phyloP scores from a whole-genome alignment of 2,329 filamentous ascomycete species.

The Calonectria fujianensis region DNA sequence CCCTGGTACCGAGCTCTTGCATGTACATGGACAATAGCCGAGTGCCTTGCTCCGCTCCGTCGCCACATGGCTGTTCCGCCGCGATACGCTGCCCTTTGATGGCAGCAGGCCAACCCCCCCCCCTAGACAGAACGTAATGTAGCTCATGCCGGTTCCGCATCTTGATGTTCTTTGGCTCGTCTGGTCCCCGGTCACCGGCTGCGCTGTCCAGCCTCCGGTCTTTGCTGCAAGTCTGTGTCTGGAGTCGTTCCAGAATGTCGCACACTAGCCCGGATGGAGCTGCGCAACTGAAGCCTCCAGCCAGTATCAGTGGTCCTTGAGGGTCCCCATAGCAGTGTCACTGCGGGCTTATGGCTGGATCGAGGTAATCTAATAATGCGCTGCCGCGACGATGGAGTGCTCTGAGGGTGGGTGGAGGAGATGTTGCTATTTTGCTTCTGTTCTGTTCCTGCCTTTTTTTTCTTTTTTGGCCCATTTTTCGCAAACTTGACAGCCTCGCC shows the following conservation, averaged over 20 bases:
- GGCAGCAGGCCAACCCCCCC: constrained; percentile 5
- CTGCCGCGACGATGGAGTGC: not conserved
- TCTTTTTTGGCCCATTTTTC: constrained; percentile 18
- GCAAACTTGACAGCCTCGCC: not conserved
- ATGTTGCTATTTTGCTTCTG: constrained; percentile 12
- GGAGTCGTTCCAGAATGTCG: constrained; percentile 34
- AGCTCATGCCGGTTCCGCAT: constrained; percentile 1
- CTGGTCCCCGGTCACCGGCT: not conserved
- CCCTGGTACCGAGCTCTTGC: not conserved
- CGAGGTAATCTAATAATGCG: constrained; percentile 23
- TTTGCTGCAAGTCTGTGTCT: constrained; percentile 22
- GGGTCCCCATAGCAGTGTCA: constrained; percentile 7
- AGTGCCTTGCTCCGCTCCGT: constrained; percentile 5
- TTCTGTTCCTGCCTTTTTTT: constrained; percentile 27
- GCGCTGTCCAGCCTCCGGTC: constrained; percentile 20
- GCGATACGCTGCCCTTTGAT: constrained; percentile 20
- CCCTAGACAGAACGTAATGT: constrained; percentile 1
- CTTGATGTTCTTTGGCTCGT: not conserved
- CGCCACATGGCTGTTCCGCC: constrained; percentile 27
- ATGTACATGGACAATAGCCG: constrained; percentile 3
- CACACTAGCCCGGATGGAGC: constrained; percentile 35
- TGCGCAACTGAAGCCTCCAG: not conserved
- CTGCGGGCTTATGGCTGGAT: constrained; percentile 32
- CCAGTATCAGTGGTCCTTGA: constrained; percentile 8
- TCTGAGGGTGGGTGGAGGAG: not conserved